Percentiles rank a stretch among this genome's conserved stretches.
phyloP scores from a whole-genome alignment of 768 basidiomycete genomes.

The Tricholoma hemisulphureum region DNA sequence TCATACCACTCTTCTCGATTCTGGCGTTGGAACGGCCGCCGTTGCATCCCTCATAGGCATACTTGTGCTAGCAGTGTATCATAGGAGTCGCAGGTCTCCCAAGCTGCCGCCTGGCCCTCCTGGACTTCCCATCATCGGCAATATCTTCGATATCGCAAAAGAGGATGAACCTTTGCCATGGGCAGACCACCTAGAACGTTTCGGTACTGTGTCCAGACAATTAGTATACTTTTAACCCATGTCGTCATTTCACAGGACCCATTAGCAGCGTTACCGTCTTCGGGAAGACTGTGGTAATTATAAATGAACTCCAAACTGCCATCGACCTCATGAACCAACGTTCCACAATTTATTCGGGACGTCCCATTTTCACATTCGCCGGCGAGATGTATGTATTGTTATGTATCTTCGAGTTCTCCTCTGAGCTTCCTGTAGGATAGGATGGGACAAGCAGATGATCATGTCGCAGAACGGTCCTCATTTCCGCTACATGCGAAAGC shows the following conservation, averaged over 20 bases:
- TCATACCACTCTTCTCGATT: neutral
- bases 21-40: neutral
- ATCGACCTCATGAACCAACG: constrained; percentile 39
- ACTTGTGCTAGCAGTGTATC: neutral
- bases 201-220: neutral
- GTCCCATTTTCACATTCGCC: constrained; percentile 35
- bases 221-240: neutral
- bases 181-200: neutral
- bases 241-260: constrained; percentile 13
- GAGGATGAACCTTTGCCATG: neutral
- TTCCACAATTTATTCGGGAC: constrained; percentile 29
- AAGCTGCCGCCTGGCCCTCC: neutral
- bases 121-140: neutral
- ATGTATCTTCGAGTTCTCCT: constrained; percentile 12
- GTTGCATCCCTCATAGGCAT: neutral
- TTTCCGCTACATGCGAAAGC: constrained; percentile 42
- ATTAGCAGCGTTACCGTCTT: constrained; percentile 29
- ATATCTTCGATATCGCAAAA: neutral
- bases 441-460: constrained; percentile 29
- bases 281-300: constrained; percentile 24
- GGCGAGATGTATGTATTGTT: constrained; percentile 28
- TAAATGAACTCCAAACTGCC: constrained; percentile 24
- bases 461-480: constrained; percentile 33
- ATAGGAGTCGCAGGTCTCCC: neutral
- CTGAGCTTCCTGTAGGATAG: constrained; percentile 23